Conservation (phyloP, 371 early-diverging fungal species). For the Apophysomyces elegans region DNA sequence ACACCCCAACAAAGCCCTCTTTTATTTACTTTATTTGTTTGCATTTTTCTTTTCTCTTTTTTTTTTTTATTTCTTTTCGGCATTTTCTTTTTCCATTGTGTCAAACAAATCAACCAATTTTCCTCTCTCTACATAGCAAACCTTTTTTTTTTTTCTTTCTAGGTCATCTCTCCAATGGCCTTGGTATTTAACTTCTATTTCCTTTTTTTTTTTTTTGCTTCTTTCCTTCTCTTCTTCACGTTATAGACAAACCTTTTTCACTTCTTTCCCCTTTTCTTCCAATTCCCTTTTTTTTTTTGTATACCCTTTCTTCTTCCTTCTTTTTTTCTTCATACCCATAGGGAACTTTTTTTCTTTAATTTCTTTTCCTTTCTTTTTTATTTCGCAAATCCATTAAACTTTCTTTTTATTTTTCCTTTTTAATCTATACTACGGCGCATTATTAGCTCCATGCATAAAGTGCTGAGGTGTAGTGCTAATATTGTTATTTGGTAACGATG, state of each 20-base stretch:
- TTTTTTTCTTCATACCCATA: constrained; percentile 1
- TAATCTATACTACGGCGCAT: neutral
- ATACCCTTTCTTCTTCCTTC: constrained; percentile 12
- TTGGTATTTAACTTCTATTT: constrained; percentile 8
- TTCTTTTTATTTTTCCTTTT: neutral
- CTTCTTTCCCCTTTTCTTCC: constrained; percentile 1
- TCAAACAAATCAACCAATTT: constrained; percentile 7
- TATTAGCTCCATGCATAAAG: neutral
- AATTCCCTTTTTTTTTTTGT: constrained; percentile 8
- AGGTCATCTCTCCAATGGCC: neutral
- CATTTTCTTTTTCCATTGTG: constrained; percentile 3
- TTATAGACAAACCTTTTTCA: too few relatives aligned
- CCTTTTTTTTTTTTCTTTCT: neutral
- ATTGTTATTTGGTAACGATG: neutral
- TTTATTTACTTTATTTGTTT: constrained; percentile 7
- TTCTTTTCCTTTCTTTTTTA: neutral
- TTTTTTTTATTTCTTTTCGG: constrained; percentile 4
- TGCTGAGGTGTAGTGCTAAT: neutral
- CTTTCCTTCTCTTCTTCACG: constrained; percentile 9
- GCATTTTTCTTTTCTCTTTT: constrained; percentile 14
- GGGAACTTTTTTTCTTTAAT: neutral
- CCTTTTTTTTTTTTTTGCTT: constrained; percentile 16
- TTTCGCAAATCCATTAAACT: constrained; percentile 2
- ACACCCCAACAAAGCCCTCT: neutral
- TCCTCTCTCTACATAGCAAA: neutral